phyloP scores from a whole-genome alignment of 2,329 filamentous ascomycete species.

The Cladosporium cucumerinum region DNA sequence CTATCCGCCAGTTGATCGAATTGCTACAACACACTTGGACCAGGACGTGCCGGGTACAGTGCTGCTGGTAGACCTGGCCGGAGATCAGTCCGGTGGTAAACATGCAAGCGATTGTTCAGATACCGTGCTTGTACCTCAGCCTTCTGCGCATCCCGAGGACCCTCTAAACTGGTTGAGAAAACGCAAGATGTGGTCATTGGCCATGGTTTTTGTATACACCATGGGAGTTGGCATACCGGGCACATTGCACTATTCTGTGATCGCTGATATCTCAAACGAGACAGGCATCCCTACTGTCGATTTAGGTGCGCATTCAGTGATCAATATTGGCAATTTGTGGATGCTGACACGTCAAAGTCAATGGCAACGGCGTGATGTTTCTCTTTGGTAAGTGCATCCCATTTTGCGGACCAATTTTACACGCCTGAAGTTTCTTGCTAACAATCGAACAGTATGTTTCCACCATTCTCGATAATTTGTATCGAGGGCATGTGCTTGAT shows the following conservation, averaged over 20 bases:
- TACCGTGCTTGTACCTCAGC: constrained; percentile 42
- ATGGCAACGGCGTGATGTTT: constrained; percentile 7
- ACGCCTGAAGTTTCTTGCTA: neutral
- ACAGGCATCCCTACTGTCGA: constrained; percentile 45
- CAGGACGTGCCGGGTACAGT: constrained; percentile 39
- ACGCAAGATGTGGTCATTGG: constrained; percentile 42
- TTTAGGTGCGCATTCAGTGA: constrained; percentile 43
- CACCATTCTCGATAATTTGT: neutral
- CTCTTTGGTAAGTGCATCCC: constrained; percentile 32
- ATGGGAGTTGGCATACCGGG: constrained; percentile 48
- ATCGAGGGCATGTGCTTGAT: neutral
- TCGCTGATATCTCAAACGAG: constrained; percentile 46
- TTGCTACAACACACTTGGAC: neutral
- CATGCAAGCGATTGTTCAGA: constrained; percentile 34
- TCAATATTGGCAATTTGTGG: constrained; percentile 38
- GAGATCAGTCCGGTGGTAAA: constrained; percentile 33
- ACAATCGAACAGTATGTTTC: neutral
- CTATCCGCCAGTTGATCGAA: neutral
- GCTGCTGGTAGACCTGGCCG: constrained; percentile 43
- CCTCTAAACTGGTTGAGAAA: constrained; percentile 36
- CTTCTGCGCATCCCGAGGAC: constrained; percentile 46
- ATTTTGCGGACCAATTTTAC: neutral
- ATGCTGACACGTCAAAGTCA: constrained; percentile 24
- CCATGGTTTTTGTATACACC: constrained; percentile 45
- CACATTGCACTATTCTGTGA: constrained; percentile 49